A percentile compares a stretch with the other conserved stretches of the same genome.
Conservation (phyloP, 257 asterid species). For the Coffea canephora region DNA sequence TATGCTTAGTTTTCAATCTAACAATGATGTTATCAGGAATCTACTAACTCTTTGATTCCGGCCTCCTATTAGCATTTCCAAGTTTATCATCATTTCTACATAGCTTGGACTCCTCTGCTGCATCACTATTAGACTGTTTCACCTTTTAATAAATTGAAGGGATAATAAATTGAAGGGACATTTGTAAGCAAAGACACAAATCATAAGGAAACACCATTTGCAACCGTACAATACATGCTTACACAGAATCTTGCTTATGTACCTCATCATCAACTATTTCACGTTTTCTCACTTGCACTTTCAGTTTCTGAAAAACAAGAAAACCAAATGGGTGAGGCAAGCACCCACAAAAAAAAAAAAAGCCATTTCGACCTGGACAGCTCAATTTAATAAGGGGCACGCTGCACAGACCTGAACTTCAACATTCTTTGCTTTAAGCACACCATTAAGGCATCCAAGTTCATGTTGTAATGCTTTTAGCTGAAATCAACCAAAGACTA, state of each 20-base stretch:
- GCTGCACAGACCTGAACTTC: slow-evolving; percentile 45
- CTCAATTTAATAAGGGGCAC: background rate
- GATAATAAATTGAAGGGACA: slow-evolving; percentile 18
- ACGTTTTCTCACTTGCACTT: slow-evolving; percentile 14
- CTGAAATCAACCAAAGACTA: slow-evolving; percentile 34
- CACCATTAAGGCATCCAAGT: slow-evolving; percentile 58
- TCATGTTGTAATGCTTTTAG: slow-evolving; percentile 62
- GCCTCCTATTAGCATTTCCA: slow-evolving; percentile 27
- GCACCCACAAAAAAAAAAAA: background rate
- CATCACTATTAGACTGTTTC: slow-evolving; percentile 23
- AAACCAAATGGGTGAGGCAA: background rate
- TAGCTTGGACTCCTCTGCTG: slow-evolving; percentile 27
- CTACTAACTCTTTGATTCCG: slow-evolving; percentile 45
- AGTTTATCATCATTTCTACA: slow-evolving; percentile 30
- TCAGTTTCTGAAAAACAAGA: slow-evolving; percentile 14
- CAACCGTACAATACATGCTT: background rate
- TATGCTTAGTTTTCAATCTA: background rate
- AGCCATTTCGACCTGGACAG: background rate
- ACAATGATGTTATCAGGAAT: background rate
- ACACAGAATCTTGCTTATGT: slow-evolving; percentile 11
- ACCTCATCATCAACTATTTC: slow-evolving; percentile 44
- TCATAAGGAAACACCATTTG: background rate
- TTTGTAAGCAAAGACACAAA: slow-evolving; percentile 4
- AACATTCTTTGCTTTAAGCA: slow-evolving; percentile 44
- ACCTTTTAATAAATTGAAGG: slow-evolving; percentile 25